Base-by-base conservation (phyloP, 495 filamentous ascomycete species). In the Penicillium arizonense region DNA sequence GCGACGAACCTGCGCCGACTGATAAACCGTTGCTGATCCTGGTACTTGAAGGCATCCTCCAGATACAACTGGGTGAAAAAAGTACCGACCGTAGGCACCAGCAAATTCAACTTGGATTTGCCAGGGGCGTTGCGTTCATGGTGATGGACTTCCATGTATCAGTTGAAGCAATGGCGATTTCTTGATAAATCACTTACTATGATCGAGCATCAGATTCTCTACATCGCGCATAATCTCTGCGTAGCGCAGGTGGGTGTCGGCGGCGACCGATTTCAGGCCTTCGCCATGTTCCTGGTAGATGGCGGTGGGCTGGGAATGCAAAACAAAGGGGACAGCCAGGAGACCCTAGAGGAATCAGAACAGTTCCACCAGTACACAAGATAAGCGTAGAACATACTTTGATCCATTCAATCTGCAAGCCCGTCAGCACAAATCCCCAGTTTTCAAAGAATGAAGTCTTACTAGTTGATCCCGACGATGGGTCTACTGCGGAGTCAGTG, bases 201-300 rank as follows among this genome's bases (percentile, higher is more conserved):
- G 93, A 63, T 96, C 91, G 51, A 88, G 84, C 50, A 99, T 86
- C 68, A 99, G 82, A 37, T 82, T 78, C 71, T 97, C 94, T 28
- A 97, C 88, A 76, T 99, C 94, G 28, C 82, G 82, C 80, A 97
- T 88, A 58, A 99, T 97, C 73, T 99, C 92, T 48, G 87, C 87
- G 77, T 97, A 97, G 36, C 94, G 85, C 18, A 85, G 78, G 57
- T 94, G 89, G 8, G 82, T 75, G 40, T 88, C 81, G 33, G 72
- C 81, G 33, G 80, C 77, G 56, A 78, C 79, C 23, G 77, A 76
- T 21, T 80, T 70, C 32, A 79, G 61, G 12, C 62, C 63, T 42
- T 68, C 68, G 47, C 71, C 65, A 33, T 73, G 63, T 43, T 74
- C 71, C 43, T 89, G 82, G 55, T 88, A 90, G 28, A 89, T 79